These are phyloP conservation scores for Endothia cerciana DNA, from an alignment of 2,329 filamentous ascomycete species.

Conservation along the genomic window DNA sequence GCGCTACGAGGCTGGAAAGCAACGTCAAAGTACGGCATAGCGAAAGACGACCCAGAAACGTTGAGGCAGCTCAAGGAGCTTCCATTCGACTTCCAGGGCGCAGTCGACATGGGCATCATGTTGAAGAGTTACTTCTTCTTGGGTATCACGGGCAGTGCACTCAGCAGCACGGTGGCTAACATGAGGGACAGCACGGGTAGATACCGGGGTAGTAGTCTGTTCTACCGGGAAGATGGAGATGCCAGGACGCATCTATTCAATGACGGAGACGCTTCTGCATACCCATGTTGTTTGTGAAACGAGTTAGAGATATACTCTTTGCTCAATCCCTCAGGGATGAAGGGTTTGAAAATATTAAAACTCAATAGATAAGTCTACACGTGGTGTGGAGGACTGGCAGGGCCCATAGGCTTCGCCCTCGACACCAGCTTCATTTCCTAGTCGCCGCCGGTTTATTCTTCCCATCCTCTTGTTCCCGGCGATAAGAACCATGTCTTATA, in stretches of 20 bases:
- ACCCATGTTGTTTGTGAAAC: constrained; percentile 39
- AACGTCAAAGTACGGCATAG: constrained; percentile 40
- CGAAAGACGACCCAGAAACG: constrained; percentile 30
- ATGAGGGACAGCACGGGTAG: constrained; percentile 36
- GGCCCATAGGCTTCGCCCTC: background rate
- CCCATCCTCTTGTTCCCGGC: background rate
- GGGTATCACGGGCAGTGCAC: constrained; percentile 38
- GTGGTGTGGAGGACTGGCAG: no score
- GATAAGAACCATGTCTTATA: background rate
- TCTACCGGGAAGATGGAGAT: constrained; percentile 33
- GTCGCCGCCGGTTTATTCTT: background rate
- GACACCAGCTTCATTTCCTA: constrained; percentile 19
- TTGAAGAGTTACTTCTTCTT: constrained; percentile 36
- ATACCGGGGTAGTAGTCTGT: constrained; percentile 36
- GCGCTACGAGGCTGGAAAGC: constrained; percentile 40
- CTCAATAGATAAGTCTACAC: no score
- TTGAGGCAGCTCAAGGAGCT: constrained; percentile 32
- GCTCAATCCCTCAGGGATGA: no score
- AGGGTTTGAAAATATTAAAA: no score
- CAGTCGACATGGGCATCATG: constrained; percentile 38
- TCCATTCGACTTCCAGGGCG: constrained; percentile 38
- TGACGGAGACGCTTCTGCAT: constrained; percentile 35
- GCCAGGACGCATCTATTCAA: constrained; percentile 38
- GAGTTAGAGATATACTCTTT: no score
- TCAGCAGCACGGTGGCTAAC: constrained; percentile 35